Base-by-base conservation (phyloP, 164 flowering plant species). In the Sedum album region DNA sequence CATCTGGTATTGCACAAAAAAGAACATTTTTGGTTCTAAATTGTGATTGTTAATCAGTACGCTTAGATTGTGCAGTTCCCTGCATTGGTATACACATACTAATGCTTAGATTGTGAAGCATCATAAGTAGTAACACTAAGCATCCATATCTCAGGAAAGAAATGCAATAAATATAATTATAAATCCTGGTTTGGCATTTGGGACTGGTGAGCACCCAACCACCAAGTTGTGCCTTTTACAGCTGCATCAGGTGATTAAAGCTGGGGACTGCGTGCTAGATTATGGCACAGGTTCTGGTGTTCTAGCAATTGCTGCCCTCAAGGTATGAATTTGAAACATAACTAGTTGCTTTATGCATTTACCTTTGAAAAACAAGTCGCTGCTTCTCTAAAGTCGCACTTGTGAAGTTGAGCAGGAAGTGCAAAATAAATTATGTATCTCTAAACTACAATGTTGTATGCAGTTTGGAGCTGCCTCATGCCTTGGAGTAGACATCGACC, bases 241-340 rank as follows among this genome's bases (percentile, higher is more conserved):
- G 71, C 81, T 93, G 66, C 86, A 76, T 65, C 61, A 72, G 48
- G 73, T 80, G 57, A 77, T 93, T 69, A 86, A 83, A 72, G 96
- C 93, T 70, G 93, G 94, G 75, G 98, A 93, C 67, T 17, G 13
- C 23, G 73, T 93, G 73, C 76, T 91, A 73, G 98, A 93, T 74
- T 93, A 88, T 79, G 98, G 97, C 65, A 93, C 98, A 26, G 96
- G 98, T 46, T 86, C 98, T 61, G 98, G 98, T 57, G 73, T 93
- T 83, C 92, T 93, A 41, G 88, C 83, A 69, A 88, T 93, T 72
- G 94, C 96, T 69, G 94, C 98, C 48, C 69, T 91, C 6, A 89
- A 89, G 97, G 98, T 93, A 79, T 42, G 31, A 33, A 41, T 11
- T 11, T 60, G 35, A 20, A 42, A 13, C 11, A 30, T 36, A 23